Base-by-base conservation (phyloP, 768 basidiomycete species). In the Boletellus emodensis region DNA sequence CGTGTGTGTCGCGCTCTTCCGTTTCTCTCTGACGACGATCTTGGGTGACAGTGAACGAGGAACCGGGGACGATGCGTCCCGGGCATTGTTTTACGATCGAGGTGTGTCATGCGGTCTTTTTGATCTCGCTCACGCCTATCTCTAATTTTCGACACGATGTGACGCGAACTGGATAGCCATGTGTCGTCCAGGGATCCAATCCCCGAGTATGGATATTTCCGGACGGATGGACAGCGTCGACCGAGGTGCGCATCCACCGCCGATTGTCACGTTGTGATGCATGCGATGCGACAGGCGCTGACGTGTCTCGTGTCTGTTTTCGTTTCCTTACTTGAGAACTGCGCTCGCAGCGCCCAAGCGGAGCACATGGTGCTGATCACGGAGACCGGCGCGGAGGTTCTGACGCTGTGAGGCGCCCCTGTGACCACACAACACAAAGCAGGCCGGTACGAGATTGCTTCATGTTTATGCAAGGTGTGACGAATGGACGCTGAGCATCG, bases 41-140 rank as follows among this genome's bases (percentile, higher is more conserved):
- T 45, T 36, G 38, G 13, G 8, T 13, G 43, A n/a, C 54, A 93
- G 92, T 77, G 46, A 94, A 94, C 53, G 82, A 87, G 18, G 90
- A 91, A 52, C 86, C 87, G 2, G 92, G 84, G 1, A 61, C 76
- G 14, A 94, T 96, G 93, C 64, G 67, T 45, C 85, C 85, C 0
- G 93, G 94, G 0, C 83, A 95, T 64, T 91, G 90, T 61, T 95
- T 96, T 60, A 95, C 94, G 0, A 93, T 96, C 36, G 94, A 96
- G 78, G 90, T 85, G 51, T 15, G 72, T 11, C 8, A 28, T 28
- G 26, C 4, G 26, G 8, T 8, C 26, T 8, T 28, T 30, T 8
- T 30, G 30, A 30, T 4, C 30, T 30, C 30, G 30, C 30, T 30
- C 6, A 30, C 30, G 30, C 26, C 4, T 8, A 8, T 8, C 26